Conservation (phyloP, 192 early-diverging fungal genomes). For the Chytriomyces confervae region DNA sequence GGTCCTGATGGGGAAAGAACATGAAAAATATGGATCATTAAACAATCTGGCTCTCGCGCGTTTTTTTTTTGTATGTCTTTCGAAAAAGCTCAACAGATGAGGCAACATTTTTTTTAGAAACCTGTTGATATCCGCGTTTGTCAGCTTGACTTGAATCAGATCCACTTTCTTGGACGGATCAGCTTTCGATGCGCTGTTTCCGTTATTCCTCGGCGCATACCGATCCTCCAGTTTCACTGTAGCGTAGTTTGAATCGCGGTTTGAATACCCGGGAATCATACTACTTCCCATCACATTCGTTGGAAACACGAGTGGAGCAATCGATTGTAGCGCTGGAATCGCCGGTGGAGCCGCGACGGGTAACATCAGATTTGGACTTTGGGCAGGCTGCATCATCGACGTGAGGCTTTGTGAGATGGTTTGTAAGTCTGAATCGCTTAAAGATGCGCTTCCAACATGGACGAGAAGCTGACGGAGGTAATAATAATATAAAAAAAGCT, state of each 20-base stretch:
- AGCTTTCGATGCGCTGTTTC: not conserved
- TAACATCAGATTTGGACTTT: not conserved
- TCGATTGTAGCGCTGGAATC: not conserved
- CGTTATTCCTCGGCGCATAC: not conserved
- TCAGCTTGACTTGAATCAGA: constrained; percentile 33
- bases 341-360: not conserved
- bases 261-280: too few species aligned
- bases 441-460: constrained; percentile 3
- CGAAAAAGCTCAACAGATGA: too few species aligned
- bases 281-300: too few species aligned
- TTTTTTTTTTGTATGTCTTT: too few species aligned
- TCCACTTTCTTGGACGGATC: constrained; percentile 29
- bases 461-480: constrained; percentile 9
- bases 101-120: not conserved
- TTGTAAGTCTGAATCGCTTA: constrained; percentile 18
- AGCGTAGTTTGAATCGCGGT: too few species aligned
- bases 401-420: constrained; percentile 7
- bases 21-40: too few species aligned
- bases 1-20: not conserved
- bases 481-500: too few species aligned
- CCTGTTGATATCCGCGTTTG: constrained; percentile 48
- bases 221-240: too few species aligned
- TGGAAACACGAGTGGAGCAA: too few species aligned
- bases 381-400: constrained; percentile 3
- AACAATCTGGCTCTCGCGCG: too few species aligned